Evolutionary conservation across 139 green algal genomes (phyloP), one percentile per base, ranked within the genome.

Genomic region (Chlamydomonas sp.): DNA sequence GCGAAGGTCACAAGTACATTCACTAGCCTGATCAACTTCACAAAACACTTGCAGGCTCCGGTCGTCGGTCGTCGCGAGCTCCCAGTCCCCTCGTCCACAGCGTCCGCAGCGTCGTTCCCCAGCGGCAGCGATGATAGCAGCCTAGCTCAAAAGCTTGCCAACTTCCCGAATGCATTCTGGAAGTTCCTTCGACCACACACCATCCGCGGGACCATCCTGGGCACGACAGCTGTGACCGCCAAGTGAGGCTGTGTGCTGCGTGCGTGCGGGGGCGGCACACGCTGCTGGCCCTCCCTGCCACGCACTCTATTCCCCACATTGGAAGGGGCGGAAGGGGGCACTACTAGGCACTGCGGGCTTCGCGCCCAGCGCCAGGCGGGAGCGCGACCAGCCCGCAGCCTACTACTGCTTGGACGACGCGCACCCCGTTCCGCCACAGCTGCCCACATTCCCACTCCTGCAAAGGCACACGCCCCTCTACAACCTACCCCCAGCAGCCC

Each of bases 111-210:
- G 31, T 61, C 82, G 20, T n/a, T 64, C 6, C 83, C 83, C 60
- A 68, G 3, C 20, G 66, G 72, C 1, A 73, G 73, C 10, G 15
- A 18, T 3, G 83, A 59, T 8, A 31, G 49, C 31, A 63, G 63
- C 73, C n/a, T 81, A 1, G 83, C 72, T 6, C 72, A 87, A 59
- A 77, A 88, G 63, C 3, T 83, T 18, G 64, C 58, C 15, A 82
- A 63, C 49, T 98, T 98, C 77, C 86, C 95, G 17, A 78, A 91
- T 2, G 97, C 98, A 2, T 99, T 99, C 75, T 99, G 98, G 98
- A 98, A 99, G 92, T 99, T 99, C 87, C 90, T 99, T 62, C 93
- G 98, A 63, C 98, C 98, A 3, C 98, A 99, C 91, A 99, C 98
- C 79, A 99, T 99, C 88, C 88, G 96, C 17, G 95, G 95, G 31